A percentile compares a stretch with the other conserved stretches of the same genome.
Evolutionary conservation across 352 stramenopile species (phyloP).

Genomic region (Pythium chondricola): DNA sequence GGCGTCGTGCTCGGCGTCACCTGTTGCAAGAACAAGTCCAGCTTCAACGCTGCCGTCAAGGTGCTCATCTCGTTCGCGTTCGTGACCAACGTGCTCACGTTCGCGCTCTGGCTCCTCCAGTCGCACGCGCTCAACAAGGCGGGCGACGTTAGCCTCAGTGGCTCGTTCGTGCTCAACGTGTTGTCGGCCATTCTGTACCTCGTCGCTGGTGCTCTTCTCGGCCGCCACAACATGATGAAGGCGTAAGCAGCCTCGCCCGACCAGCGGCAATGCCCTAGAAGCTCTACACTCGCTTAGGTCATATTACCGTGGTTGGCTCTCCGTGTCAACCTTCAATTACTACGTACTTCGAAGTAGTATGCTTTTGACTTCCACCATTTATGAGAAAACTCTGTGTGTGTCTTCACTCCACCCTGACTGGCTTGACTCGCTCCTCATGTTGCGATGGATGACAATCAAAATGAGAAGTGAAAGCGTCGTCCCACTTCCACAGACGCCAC

Average conservation of each 20-base stretch:
- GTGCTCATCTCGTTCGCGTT: constrained; percentile 35
- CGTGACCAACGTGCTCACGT: constrained; percentile 42
- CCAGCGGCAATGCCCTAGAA: too few species aligned
- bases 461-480: too few species aligned
- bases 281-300: too few species aligned
- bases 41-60: constrained; percentile 44
- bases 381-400: too few species aligned
- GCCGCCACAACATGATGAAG: constrained; percentile 23
- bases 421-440: too few species aligned
- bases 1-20: constrained; percentile 50
- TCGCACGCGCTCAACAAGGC: constrained; percentile 39
- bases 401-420: too few species aligned
- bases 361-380: too few species aligned
- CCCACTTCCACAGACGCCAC: too few species aligned
- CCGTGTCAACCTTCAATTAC: too few species aligned
- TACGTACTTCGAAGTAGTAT: too few species aligned
- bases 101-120: constrained; percentile 56
- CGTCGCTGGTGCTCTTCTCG: constrained; percentile 19
- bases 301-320: too few species aligned
- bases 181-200: constrained; percentile 44
- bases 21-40: constrained; percentile 66
- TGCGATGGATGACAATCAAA: too few species aligned
- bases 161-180: constrained; percentile 49
- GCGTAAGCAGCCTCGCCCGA: background rate
- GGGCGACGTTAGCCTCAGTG: constrained; percentile 50